Base-by-base conservation (phyloP, 768 basidiomycete genomes). In the Podaxis rugospora region DNA sequence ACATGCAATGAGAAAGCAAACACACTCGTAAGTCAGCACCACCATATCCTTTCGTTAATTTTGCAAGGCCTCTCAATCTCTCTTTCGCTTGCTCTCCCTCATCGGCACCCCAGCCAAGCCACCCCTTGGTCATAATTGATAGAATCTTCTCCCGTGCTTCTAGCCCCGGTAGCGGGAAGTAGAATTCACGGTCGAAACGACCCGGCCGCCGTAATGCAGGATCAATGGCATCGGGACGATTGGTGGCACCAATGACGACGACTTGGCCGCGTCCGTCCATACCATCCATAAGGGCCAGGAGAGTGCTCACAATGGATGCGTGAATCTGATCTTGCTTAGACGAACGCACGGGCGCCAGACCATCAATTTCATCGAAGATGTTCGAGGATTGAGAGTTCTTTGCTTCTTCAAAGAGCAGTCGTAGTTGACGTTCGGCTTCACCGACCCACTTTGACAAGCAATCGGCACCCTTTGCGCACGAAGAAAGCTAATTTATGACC, bases 381-480 rank as follows among this genome's bases (percentile, higher is more conserved):
- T 98, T 98, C 65, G 89, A 91, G 0, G 97, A 96, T 68, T 98
- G 96, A 55, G 86, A 90, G 55, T 88, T 87, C 52, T 87, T 84
- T 0, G 97, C 97, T 77, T 98, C 96, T 65, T 98, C 96, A 71
- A 99, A 99, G 13, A 98, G 80, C 42, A 98, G 81, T 1, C 97
- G 86, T 2, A 99, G 81, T 71, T 98, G 96, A 1, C 97, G 87
- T 70, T 98, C 97, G 4, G 97, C 96, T 75, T 99, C 97, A 55
- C 97, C 97, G 11, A 99, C 97, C 96, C 96, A 99, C 77, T 99
- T 99, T 5, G 94, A 95, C 28, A 98, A 80, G 66, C 92, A 93
- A 73, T 99, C 97, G 36, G 97, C 97, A 18, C 97, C 97, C 97
- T 76, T 99, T 99, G 52, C 97, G 89, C 97, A 99, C 98, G 81